These are phyloP conservation scores for Torrubiella hemipterigena DNA, from an alignment of 2,329 filamentous ascomycete genomes.

Conservation along the genomic window DNA sequence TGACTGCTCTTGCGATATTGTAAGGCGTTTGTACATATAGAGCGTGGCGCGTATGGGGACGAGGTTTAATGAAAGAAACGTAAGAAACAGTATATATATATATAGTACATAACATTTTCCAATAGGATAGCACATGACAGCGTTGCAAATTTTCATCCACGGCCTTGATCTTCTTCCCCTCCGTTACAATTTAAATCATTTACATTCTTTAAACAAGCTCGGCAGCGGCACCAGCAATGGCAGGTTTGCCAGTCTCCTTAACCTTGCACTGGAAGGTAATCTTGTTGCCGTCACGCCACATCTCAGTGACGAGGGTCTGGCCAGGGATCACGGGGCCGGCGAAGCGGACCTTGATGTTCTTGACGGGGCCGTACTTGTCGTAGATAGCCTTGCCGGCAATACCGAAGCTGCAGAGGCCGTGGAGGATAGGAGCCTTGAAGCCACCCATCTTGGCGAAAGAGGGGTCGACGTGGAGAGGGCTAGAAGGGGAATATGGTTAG, in stretches of 20 bases:
- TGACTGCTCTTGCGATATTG: too few species aligned
- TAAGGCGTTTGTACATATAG: too few species aligned
- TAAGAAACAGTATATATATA: too few species aligned
- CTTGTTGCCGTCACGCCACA: slow-evolving; percentile 79
- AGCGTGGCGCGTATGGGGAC: too few species aligned
- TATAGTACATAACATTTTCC: too few species aligned
- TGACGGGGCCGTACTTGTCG: slow-evolving; percentile 60
- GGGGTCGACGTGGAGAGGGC: slow-evolving; percentile 88
- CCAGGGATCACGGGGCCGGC: slow-evolving; percentile 76
- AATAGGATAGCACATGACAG: too few species aligned
- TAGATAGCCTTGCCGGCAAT: slow-evolving; percentile 84
- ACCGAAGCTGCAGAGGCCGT: slow-evolving; percentile 94
- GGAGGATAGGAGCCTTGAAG: slow-evolving; percentile 87
- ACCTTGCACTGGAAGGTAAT: slow-evolving; percentile 81
- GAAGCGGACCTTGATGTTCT: slow-evolving; percentile 89
- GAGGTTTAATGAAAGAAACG: too few species aligned
- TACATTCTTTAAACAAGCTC: too few species aligned
- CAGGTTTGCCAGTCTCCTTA: slow-evolving; percentile 85
- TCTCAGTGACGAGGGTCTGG: slow-evolving; percentile 83
- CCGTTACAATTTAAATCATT: too few species aligned
- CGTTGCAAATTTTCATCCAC: too few species aligned
- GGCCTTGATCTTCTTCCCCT: too few species aligned
- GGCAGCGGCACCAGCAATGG: slow-evolving; percentile 68
- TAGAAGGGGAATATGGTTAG: slow-evolving; percentile 10
- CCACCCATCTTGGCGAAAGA: slow-evolving; percentile 89